A percentile compares a stretch with the other conserved stretches of the same genome.
phyloP scores from a whole-genome alignment of 208 protist genomes.

The Herpetomonas tarakana region DNA sequence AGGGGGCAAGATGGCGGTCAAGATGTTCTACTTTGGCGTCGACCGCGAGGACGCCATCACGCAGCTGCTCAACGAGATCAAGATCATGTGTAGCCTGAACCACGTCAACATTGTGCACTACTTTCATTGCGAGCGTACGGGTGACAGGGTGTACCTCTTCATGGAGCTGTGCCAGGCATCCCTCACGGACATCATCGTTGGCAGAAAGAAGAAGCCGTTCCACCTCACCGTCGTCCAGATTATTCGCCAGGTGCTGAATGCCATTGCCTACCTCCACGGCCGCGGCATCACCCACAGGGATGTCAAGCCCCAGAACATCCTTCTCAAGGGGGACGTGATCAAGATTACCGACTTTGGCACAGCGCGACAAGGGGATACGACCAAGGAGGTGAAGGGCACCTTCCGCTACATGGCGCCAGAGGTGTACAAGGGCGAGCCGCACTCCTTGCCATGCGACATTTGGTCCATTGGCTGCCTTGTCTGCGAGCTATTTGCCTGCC shows the following conservation, averaged over 20 bases:
- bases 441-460: constrained; percentile 88
- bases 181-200: constrained; percentile 74
- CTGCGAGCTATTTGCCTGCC: constrained; percentile 83
- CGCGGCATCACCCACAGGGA: constrained; percentile 98
- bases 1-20: constrained; percentile 92
- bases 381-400: constrained; percentile 85
- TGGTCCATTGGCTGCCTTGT: constrained; percentile 92
- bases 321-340: constrained; percentile 83
- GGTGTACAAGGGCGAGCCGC: constrained; percentile 77
- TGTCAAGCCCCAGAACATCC: constrained; percentile 98
- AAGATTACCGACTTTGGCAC: constrained; percentile 99
- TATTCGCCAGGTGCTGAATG: constrained; percentile 94
- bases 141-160: constrained; percentile 86
- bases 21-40: constrained; percentile 88
- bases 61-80: constrained; percentile 85
- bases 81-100: constrained; percentile 91
- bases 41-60: constrained; percentile 73
- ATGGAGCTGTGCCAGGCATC: constrained; percentile 91
- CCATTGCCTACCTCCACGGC: constrained; percentile 95
- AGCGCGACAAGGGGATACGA: constrained; percentile 59
- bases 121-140: constrained; percentile 88
- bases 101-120: constrained; percentile 93
- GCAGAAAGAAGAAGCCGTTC: constrained; percentile 41
- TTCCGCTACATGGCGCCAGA: constrained; percentile 93
- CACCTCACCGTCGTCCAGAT: constrained; percentile 72